Conservation (phyloP, 306 rosid genomes). For the Malus fusca region DNA sequence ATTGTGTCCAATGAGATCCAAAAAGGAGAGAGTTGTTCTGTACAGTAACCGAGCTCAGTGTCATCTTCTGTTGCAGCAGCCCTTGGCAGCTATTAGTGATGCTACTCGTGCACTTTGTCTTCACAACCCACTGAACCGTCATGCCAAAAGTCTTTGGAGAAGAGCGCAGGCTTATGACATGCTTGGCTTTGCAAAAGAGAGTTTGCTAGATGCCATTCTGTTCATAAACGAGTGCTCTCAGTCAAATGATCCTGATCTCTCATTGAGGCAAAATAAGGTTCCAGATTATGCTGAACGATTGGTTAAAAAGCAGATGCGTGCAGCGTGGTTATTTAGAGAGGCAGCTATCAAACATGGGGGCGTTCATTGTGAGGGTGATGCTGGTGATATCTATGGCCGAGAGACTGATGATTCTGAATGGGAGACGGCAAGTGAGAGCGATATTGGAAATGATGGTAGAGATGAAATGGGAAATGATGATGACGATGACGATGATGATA, state of each 20-base stretch:
- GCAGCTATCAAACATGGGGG: conserved; percentile 94
- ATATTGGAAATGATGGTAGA: conserved; percentile 85
- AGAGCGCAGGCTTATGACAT: conserved; percentile 98
- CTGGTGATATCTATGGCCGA: conserved; percentile 72
- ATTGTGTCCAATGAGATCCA: conserved; percentile 93
- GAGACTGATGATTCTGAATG: conserved; percentile 95
- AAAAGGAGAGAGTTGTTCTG: conserved; percentile 91
- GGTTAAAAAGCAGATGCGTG: conserved; percentile 97
- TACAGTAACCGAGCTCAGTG: conserved; percentile 97
- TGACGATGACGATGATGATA: conserved; percentile 25
- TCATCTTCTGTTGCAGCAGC: conserved; percentile 84
- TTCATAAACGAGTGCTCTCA: conserved; percentile 97
- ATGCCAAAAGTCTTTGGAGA: conserved; percentile 98
- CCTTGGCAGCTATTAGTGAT: conserved; percentile 92
- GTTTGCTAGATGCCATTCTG: conserved; percentile 88
- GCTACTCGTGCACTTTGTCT: conserved; percentile 95
- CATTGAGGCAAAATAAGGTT: conserved; percentile 83
- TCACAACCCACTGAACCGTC: conserved; percentile 89
- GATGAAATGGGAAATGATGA: conserved; percentile 71
- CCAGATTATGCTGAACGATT: conserved; percentile 94
- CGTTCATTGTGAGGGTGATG: conserved; percentile 82
- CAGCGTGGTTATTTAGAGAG: conserved; percentile 95
- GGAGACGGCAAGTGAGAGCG: conserved; percentile 99
- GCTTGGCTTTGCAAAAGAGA: conserved; percentile 92
- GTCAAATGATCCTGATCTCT: conserved; percentile 91